Conservation (phyloP, 345 rosid genomes). For the Noccaea bulbosa region DNA sequence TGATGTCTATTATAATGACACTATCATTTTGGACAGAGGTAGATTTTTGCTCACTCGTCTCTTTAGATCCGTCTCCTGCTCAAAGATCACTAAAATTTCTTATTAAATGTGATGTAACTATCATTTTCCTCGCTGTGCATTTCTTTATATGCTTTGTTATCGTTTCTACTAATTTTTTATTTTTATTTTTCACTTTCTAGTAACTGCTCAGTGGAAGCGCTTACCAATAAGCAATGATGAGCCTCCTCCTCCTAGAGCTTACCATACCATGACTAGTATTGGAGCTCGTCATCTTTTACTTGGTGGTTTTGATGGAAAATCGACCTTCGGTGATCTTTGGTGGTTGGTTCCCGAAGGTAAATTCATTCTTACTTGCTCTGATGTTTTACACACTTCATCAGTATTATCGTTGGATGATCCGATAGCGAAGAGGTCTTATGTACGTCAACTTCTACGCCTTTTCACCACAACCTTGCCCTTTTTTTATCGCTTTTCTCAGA, state of each 20-base stretch:
- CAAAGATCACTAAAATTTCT: neutral
- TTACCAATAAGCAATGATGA: constrained; percentile 69
- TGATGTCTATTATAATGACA: constrained; percentile 89
- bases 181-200: constrained; percentile 43
- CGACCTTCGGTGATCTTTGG: constrained; percentile 90
- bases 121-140: neutral
- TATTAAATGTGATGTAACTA: constrained; percentile 10
- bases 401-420: constrained; percentile 7
- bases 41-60: constrained; percentile 18
- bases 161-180: constrained; percentile 16
- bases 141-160: constrained; percentile 1
- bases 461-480: constrained; percentile 5
- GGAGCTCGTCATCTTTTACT: constrained; percentile 80
- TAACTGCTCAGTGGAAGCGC: constrained; percentile 95
- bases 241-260: constrained; percentile 92
- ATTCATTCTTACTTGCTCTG: constrained; percentile 14
- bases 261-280: constrained; percentile 77
- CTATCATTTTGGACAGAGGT: constrained; percentile 89
- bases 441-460: neutral
- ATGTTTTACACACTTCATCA: neutral
- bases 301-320: constrained; percentile 98
- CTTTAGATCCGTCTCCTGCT: neutral
- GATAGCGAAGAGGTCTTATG: neutral
- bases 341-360: constrained; percentile 98
- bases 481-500: constrained; percentile 48